Base-by-base conservation (phyloP, 768 basidiomycete genomes). In the Termitomyces heimii region DNA sequence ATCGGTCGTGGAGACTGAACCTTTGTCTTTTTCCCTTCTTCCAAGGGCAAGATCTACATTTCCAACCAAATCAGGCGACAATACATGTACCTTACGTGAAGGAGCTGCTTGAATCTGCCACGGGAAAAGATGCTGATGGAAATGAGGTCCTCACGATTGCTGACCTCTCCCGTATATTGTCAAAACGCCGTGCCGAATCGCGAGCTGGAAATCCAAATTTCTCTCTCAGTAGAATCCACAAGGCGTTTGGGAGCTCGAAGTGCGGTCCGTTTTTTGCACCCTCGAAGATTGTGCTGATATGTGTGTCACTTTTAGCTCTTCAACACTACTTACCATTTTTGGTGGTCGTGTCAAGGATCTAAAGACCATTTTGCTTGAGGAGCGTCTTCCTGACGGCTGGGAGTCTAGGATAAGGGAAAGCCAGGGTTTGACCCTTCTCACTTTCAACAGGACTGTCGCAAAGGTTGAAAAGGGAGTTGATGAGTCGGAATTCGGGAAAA, bases 381-480 rank as follows among this genome's bases (percentile, higher is more conserved):
- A 92, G 61, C 80, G 88, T 16, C 65, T 92, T 32, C 84, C 85
- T 0, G 76, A 85, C 0, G 82, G 82, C 22, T 92, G 88, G 86
- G 87, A 90, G 65, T 77, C 88, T 0, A 71, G 78, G 14, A 68
- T 82, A 31, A 74, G 78, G n/a, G 70, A 76, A 35, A 79, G 71
- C 0, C 71, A 76, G 54, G 89, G 89, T 0, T 68, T 90, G 34
- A 89, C 88, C 0, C 69, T 91, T 7, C 46, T 71, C 13, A 66
- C 67, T 9, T 82, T 88, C 72, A 87, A 90, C 64, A 45, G 40
- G 3, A 77, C 76, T 0, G 78, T 77, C 16, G 42, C 74, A 10
- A 71, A 70, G 57, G 70, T 82, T 34, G 80, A 78, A 62, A 55
- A 64, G 0, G 72, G 69, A 4, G 75, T 74, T 24, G 61, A 73